Base-by-base conservation (phyloP, 2,329 filamentous ascomycete species). In the Tolypocladium tropicale region DNA sequence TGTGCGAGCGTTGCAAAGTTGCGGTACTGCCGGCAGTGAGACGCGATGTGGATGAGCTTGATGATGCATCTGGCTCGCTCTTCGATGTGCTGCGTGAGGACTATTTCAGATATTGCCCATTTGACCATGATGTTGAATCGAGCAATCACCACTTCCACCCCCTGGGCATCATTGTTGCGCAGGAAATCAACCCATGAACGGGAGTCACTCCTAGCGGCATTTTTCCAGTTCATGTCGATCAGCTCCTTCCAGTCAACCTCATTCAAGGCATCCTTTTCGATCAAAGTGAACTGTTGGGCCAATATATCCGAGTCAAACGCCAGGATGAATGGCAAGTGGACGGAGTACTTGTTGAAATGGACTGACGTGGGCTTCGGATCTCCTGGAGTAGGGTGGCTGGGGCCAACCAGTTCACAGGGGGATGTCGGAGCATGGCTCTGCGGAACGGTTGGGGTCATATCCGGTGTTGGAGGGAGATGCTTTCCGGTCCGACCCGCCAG, bases 201-300 rank as follows among this genome's bases (percentile, higher is more conserved):
- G 37, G 84, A 81, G 58, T 85, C 77, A 53, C 79, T 83, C 52
- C 80, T 81, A 18, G 81, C 78, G 21, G 79, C 75, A 62, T 90
- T 83, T 67, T 89, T 90, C 88, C 89, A 93, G 53, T 83, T 83
- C 78, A 94, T 86, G 55, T 91, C 88, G 55, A 93, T 89, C 14
- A 94, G 76, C 62, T 94, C 89, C 67, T 88, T 90, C 89, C 89
- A 94, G 71, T 93, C 89, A 59, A 94, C 88, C 68, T 93, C 89
- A 62, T 90, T 89, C 25, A 94, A 76, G 1, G 89, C 89, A 66
- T 93, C 89, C 68, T 93, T 92, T 66, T 94, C 89, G 51, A 94
- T 89, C 36, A 94, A 78, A 0, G 89, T 93, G 62, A 94, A 89
- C 63, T 94, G 89, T 68, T 92, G 86, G 3, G 89, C 89, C 30